Base-by-base conservation (phyloP, 75 land plant species). In the Cupressus sempervirens region DNA sequence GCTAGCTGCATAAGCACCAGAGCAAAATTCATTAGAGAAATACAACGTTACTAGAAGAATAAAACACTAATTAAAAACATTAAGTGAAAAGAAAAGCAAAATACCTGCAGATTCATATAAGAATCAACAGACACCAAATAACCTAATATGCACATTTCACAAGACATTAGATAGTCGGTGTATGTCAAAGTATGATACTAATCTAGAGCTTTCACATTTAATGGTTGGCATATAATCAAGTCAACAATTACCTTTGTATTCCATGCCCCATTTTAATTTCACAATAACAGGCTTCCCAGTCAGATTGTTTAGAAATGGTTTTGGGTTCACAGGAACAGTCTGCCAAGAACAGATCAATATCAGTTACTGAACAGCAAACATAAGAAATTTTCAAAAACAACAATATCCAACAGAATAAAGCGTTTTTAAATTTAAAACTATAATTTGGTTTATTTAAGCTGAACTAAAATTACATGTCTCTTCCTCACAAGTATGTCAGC, bases 181-280 rank as follows among this genome's bases (percentile, higher is more conserved):
- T 15, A 40, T 76, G 45, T 2, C 50, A 10, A 79, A 26, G 81
- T 45, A 14, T 45, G 13, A 43, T 79, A 45, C 81, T 43, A 45
- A 26, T 79, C 29, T n/a, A n/a, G 46, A n/a, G 1, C 45, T 79
- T 79, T 79, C 26, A 79, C n/a, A 23, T n/a, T 43, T 79, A 23
- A 38, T 43, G 48, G 3, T 11, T 9, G 30, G 0, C 30, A 79
- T 41, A 43, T 45, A 26, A 79, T 26, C 81, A 79, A 43, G 29
- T 43, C 45, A 82, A 73, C 46, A 85, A 38, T 41, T 87, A 95
- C 99, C 99, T 94, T 97, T 95, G 88, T 97, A 97, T 83, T 97
- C 99, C 99, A 97, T 97, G 76, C 99, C 99, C 99, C 99, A 97
- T 83, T 97, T 95, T 74, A 97, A 92, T 82, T 97, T 97, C 82